These are phyloP conservation scores for Eucalyptus shirleyi DNA, from an alignment of 345 rosid genomes.

Conservation along the genomic window DNA sequence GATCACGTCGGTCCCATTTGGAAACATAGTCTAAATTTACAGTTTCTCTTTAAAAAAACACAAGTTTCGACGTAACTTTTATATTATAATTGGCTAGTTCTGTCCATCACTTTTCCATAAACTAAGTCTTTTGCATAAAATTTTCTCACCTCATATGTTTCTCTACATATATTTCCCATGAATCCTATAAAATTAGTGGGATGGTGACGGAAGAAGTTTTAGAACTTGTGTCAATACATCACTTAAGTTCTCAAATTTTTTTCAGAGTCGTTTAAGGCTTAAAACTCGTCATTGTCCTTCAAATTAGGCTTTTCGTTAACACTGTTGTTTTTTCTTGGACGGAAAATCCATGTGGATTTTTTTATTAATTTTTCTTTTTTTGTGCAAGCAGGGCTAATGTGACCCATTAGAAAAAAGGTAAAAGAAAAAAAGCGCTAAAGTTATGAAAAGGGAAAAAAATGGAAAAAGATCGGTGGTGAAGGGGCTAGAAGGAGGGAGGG, in stretches of 20 bases:
- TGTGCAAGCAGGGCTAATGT: not conserved
- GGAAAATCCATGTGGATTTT: rapidly evolving
- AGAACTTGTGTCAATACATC: not conserved
- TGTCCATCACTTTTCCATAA: not conserved
- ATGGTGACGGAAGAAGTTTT: not conserved
- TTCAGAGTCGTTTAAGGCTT: not conserved
- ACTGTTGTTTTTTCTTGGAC: not conserved
- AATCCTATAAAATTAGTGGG: not conserved
- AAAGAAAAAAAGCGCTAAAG: not conserved
- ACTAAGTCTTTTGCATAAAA: not conserved
- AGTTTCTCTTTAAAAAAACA: not conserved
- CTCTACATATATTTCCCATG: not conserved
- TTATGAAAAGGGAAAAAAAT: not conserved
- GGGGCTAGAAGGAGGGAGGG: not conserved
- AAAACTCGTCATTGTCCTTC: not conserved
- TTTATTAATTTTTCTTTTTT: not conserved
- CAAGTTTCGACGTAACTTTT: not conserved
- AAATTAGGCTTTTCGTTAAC: not conserved
- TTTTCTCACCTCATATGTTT: not conserved
- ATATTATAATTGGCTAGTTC: not conserved
- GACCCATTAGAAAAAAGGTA: not conserved
- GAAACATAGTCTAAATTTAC: not conserved
- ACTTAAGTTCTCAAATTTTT: not conserved
- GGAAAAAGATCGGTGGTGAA: not conserved
- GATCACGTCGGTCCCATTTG: not conserved